phyloP scores from a whole-genome alignment of 2,329 filamentous ascomycete species.

The Daldinia sp. region DNA sequence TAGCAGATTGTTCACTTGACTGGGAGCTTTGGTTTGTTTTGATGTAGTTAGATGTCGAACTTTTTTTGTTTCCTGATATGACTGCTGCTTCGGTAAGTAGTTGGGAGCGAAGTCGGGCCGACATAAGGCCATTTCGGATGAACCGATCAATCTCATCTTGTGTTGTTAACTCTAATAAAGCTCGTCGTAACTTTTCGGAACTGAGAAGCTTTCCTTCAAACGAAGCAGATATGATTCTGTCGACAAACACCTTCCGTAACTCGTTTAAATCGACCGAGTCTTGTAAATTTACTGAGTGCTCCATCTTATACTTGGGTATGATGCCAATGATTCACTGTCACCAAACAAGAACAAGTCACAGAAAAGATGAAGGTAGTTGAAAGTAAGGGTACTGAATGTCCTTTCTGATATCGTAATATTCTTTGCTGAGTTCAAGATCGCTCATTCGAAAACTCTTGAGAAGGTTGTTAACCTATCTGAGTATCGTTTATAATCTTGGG shows the following conservation, averaged over 20 bases:
- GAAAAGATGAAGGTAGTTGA: not conserved
- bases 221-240: not conserved
- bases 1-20: not conserved
- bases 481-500: too few species aligned
- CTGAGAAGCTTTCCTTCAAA: not conserved
- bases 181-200: not conserved
- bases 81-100: not conserved
- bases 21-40: not conserved
- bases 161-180: not conserved
- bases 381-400: not conserved
- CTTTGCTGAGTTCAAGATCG: not conserved
- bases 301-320: not conserved
- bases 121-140: not conserved
- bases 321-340: not conserved
- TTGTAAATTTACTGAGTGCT: not conserved
- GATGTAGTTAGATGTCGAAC: not conserved
- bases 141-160: not conserved
- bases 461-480: not conserved
- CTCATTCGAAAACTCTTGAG: not conserved
- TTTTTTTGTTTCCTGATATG: not conserved
- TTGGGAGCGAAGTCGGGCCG: not conserved
- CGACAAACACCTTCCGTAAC: not conserved
- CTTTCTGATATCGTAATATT: not conserved
- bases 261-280: not conserved
- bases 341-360: not conserved